phyloP scores from a whole-genome alignment of 129 eudicot genomes.

The Lactuca saligna region DNA sequence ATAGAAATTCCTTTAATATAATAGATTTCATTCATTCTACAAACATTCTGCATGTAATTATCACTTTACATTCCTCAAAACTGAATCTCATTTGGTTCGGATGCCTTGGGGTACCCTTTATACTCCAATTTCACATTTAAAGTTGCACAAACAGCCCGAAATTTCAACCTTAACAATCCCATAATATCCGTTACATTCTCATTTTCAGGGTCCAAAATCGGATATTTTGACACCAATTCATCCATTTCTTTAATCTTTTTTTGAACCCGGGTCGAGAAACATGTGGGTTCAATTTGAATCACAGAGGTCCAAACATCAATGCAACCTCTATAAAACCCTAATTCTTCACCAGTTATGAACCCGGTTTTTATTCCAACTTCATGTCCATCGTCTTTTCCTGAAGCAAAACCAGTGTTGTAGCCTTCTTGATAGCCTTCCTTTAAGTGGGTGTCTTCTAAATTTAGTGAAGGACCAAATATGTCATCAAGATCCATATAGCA shows the following conservation, averaged over 20 bases:
- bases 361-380: constrained; percentile 73
- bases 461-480: constrained; percentile 45
- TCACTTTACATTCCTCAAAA: constrained; percentile 29
- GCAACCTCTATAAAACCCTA: constrained; percentile 81
- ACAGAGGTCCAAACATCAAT: constrained; percentile 61
- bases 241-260: constrained; percentile 70
- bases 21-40: too few species aligned
- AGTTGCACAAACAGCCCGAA: constrained; percentile 39
- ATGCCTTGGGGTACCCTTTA: constrained; percentile 59
- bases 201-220: constrained; percentile 38
- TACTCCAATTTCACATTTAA: constrained; percentile 52
- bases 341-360: constrained; percentile 66
- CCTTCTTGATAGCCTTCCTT: constrained; percentile 48
- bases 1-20: too few species aligned
- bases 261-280: constrained; percentile 54
- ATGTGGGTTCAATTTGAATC: constrained; percentile 47
- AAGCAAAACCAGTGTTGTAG: constrained; percentile 50
- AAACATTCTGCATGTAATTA: not conserved
- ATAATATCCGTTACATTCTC: constrained; percentile 40
- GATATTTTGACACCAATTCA: constrained; percentile 47
- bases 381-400: constrained; percentile 67
- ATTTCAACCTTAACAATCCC: constrained; percentile 36
- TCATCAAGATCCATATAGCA: constrained; percentile 35
- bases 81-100: constrained; percentile 26
- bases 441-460: constrained; percentile 26